These are phyloP conservation scores for Macrophomina phaseolina DNA, from an alignment of 2,329 filamentous ascomycete species.

Conservation along the genomic window DNA sequence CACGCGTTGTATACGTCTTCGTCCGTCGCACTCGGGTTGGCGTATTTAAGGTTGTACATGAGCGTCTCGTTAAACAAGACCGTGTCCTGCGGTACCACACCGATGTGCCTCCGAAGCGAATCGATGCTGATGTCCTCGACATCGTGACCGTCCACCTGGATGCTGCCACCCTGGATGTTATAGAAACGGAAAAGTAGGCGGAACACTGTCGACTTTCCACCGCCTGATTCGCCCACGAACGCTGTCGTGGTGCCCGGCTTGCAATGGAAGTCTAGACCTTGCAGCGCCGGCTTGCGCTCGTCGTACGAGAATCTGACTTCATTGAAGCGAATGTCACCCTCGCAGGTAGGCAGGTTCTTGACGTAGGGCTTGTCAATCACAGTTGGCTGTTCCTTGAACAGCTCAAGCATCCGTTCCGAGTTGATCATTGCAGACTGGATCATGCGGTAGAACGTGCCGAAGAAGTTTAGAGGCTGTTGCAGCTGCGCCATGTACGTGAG, in stretches of 20 bases:
- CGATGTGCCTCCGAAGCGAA: constrained; percentile 88
- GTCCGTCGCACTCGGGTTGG: constrained; percentile 78
- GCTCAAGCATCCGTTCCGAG: constrained; percentile 88
- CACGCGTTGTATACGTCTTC: constrained; percentile 84
- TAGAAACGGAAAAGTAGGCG: constrained; percentile 96
- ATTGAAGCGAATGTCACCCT: constrained; percentile 84
- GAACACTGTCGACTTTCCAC: constrained; percentile 96
- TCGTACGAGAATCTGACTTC: constrained; percentile 93
- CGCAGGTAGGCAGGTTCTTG: constrained; percentile 67
- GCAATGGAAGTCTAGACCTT: constrained; percentile 84
- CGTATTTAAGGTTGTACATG: constrained; percentile 94
- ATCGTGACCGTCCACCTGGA: constrained; percentile 83
- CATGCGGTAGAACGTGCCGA: constrained; percentile 92
- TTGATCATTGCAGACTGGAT: constrained; percentile 98
- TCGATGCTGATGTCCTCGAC: constrained; percentile 89
- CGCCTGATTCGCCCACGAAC: constrained; percentile 94
- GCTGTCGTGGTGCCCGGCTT: constrained; percentile 90
- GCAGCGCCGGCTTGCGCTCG: constrained; percentile 80
- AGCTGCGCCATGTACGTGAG: constrained; percentile 77
- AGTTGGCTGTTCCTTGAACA: constrained; percentile 95
- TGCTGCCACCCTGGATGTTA: constrained; percentile 78
- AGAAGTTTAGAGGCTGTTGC: constrained; percentile 73
- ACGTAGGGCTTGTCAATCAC: constrained; percentile 79
- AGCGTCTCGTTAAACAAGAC: constrained; percentile 92
- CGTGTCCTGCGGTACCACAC: constrained; percentile 96